Base-by-base conservation (phyloP, 2,329 filamentous ascomycete species). In the Pseudogymnoascus sp. region DNA sequence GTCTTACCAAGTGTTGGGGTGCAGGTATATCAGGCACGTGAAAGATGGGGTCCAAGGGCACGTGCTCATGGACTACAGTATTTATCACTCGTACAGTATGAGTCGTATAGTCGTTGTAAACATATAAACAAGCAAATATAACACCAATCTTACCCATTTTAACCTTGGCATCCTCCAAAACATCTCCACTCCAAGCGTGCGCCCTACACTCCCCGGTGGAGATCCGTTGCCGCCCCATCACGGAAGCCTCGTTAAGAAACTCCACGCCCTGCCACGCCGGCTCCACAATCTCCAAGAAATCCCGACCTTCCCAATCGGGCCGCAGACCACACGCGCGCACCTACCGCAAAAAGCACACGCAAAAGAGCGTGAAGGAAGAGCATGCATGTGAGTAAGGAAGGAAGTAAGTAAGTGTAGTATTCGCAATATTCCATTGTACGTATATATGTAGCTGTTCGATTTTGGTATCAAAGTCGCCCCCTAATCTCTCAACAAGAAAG, bases 381-480 rank as follows among this genome's bases (percentile, higher is more conserved):
- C 6, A 8, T 31, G 28, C 5, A 12, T 12, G n/a, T n/a, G n/a
- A n/a, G n/a, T n/a, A n/a, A n/a, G n/a, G n/a, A n/a, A n/a, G n/a
- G n/a, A n/a, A 38, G 14, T 38, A 38, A 38, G 36, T 38, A 21
- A 36, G 18, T 36, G 5, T 16, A 60, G 31, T 16, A 37, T 40
- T 28, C 28, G 34, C 37, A 60, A 40, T 37, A 40, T 60, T 37
- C 59, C 37, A 37, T 60, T 60, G 31, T 60, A 60, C 59, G 18
- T 37, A 40, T 60, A 21, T 34, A 23, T 37, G 37, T 60, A 60
- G 56, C 59, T 40, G 37, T 60, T 60, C 59, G 34, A 60, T 23
- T 60, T 36, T 60, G 56, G 31, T 40, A 40, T 60, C 34, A 60
- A 60, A 53, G 46, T 25, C 46, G 46, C 25, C 25, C 25, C 46